phyloP scores from a whole-genome alignment of 2,329 filamentous ascomycete species.

The Verticillium nubilum region DNA sequence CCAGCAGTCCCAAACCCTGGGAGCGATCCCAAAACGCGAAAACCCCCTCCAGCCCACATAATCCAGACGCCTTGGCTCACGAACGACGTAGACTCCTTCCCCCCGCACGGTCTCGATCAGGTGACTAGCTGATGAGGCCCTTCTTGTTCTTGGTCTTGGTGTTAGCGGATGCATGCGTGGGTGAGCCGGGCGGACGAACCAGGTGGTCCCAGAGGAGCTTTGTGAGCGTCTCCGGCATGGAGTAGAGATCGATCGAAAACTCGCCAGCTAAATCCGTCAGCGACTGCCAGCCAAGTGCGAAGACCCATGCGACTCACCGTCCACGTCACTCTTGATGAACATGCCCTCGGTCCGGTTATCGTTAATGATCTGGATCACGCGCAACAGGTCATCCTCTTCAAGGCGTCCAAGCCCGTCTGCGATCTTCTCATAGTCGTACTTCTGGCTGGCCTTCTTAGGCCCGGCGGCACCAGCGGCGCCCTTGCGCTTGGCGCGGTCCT shows the following conservation, averaged over 20 bases:
- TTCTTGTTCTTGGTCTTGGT: conserved; percentile 29
- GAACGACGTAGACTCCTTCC: background rate
- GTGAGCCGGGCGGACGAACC: background rate
- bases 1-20: background rate
- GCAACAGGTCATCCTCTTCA: conserved; percentile 85
- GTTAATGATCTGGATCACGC: conserved; percentile 96
- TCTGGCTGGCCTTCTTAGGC: conserved; percentile 72
- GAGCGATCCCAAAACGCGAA: background rate
- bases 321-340: conserved; percentile 95
- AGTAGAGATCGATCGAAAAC: conserved; percentile 97
- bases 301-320: conserved; percentile 28
- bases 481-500: conserved; percentile 51
- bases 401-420: conserved; percentile 87
- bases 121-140: conserved; percentile 28
- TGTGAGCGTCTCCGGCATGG: conserved; percentile 82
- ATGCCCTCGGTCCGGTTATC: conserved; percentile 93
- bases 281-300: conserved; percentile 17
- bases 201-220: conserved; percentile 94
- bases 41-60: background rate
- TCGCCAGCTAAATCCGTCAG: conserved; percentile 64
- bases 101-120: background rate
- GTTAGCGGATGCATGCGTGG: background rate
- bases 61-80: background rate
- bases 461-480: conserved; percentile 57
- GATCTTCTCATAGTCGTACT: conserved; percentile 88